phyloP scores from a whole-genome alignment of 176 grass and related monocot genomes.

The Dendrocalamus sinicus region DNA sequence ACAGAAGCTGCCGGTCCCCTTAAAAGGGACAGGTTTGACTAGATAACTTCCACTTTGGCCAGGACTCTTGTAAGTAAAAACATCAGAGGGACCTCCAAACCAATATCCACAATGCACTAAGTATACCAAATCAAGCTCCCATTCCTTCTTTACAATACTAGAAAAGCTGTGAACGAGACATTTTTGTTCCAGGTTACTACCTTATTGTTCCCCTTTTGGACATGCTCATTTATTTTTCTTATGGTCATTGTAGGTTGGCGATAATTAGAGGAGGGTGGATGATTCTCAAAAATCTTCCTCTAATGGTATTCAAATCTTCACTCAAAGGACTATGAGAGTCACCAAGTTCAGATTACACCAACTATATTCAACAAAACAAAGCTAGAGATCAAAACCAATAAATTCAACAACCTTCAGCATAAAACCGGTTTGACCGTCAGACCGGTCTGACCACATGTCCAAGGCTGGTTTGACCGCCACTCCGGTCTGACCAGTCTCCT shows the following conservation, averaged over 20 bases:
- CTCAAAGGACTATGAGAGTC: too few relatives aligned
- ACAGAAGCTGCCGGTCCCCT: not conserved
- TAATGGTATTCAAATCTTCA: too few relatives aligned
- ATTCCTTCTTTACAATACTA: not conserved
- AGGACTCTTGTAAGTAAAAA: not conserved
- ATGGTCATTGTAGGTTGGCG: not conserved
- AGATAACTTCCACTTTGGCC: not conserved
- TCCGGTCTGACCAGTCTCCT: too few relatives aligned
- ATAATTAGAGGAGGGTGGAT: too few relatives aligned
- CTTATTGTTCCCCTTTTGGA: not conserved
- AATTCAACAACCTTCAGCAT: too few relatives aligned
- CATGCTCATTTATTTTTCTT: not conserved
- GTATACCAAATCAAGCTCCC: not conserved
- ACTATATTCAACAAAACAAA: too few relatives aligned
- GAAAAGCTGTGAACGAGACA: not conserved
- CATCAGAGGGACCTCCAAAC: not conserved
- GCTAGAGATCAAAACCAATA: too few relatives aligned
- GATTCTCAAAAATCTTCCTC: too few relatives aligned
- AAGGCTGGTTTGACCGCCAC: too few relatives aligned
- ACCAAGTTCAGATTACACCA: too few relatives aligned
- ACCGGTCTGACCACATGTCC: too few relatives aligned
- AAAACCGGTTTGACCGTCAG: too few relatives aligned
- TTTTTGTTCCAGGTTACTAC: not conserved
- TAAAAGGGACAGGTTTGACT: not conserved
- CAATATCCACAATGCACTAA: not conserved